Percentiles rank a stretch among this genome's conserved stretches.
Conservation (phyloP, 306 rosid species). For the Corylus americana region DNA sequence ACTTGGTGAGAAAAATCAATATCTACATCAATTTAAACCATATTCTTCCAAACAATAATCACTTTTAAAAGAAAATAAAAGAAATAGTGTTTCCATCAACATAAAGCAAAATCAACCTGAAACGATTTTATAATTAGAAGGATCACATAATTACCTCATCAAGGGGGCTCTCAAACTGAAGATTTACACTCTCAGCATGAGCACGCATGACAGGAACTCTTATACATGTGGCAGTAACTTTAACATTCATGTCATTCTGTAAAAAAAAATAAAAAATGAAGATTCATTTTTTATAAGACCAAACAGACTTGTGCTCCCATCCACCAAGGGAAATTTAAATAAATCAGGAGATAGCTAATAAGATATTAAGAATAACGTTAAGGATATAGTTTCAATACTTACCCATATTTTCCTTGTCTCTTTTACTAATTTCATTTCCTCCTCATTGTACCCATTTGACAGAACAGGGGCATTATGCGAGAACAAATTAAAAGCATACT, state of each 20-base stretch:
- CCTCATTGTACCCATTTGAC: constrained; percentile 94
- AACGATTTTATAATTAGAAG: not conserved
- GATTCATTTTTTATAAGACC: not conserved
- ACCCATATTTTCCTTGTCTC: constrained; percentile 98
- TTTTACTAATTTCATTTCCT: constrained; percentile 96
- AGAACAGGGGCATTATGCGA: constrained; percentile 86
- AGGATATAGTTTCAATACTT: constrained; percentile 21
- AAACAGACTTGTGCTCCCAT: not conserved
- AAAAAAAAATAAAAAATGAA: constrained; percentile 7
- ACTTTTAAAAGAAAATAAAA: not conserved
- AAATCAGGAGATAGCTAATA: not conserved
- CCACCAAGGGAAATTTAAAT: not conserved
- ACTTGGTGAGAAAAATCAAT: not conserved
- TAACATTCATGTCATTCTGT: constrained; percentile 79
- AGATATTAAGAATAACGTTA: not conserved
- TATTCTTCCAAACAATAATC: not conserved
- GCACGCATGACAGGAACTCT: constrained; percentile 99
- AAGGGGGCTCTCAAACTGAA: constrained; percentile 85
- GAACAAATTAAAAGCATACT: constrained; percentile 97
- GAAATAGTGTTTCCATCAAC: not conserved
- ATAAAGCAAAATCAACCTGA: constrained; percentile 2
- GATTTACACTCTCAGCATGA: constrained; percentile 96
- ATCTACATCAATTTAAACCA: not conserved
- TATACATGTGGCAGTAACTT: constrained; percentile 91
- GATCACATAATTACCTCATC: constrained; percentile 66